Percentiles rank a stretch among this genome's conserved stretches.
phyloP scores from a whole-genome alignment of 1,284 basidiomycete species.

The Violaceomyces palustris region DNA sequence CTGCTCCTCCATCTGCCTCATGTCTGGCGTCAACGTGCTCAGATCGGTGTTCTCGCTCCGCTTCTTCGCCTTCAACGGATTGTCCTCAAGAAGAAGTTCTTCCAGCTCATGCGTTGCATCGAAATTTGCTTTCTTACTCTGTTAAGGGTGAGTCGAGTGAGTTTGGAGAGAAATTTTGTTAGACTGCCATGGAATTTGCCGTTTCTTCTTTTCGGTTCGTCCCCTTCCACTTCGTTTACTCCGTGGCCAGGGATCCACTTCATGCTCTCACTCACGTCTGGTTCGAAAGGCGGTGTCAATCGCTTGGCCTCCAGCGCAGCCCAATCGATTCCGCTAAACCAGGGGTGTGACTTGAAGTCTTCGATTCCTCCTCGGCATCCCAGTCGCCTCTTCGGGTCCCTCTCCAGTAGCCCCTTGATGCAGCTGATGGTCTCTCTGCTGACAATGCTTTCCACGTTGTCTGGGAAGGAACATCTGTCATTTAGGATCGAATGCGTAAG shows the following conservation, averaged over 20 bases:
- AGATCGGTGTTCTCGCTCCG: conserved; percentile 84
- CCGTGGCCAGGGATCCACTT: too few species aligned
- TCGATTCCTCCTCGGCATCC: conserved; percentile 70
- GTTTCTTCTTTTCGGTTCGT: too few species aligned
- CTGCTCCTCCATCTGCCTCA: conserved; percentile 98
- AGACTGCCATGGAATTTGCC: background rate
- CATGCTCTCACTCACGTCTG: conserved; percentile 75
- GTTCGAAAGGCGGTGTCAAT: conserved; percentile 78
- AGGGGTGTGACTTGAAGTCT: conserved; percentile 68
- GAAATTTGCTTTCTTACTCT: conserved; percentile 95
- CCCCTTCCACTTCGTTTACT: too few species aligned
- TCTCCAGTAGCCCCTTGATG: conserved; percentile 62
- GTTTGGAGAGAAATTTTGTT: background rate
- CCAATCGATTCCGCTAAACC: conserved; percentile 86
- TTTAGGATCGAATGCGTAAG: conserved; percentile 44
- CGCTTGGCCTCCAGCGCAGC: conserved; percentile 69
- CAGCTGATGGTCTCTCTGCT: conserved; percentile 30
- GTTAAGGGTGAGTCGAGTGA: too few species aligned
- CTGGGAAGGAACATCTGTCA: conserved; percentile 42
- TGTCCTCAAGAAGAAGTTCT: conserved; percentile 90
- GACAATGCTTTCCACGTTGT: conserved; percentile 44
- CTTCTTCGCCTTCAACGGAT: conserved; percentile 89
- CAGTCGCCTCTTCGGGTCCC: conserved; percentile 73
- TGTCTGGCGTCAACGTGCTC: conserved; percentile 76
- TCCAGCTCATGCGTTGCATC: conserved; percentile 98